A percentile compares a stretch with the other conserved stretches of the same genome.
These are phyloP conservation scores for Rhodotorula sp. DNA, from an alignment of 1,284 basidiomycete genomes.

Conservation along the genomic window DNA sequence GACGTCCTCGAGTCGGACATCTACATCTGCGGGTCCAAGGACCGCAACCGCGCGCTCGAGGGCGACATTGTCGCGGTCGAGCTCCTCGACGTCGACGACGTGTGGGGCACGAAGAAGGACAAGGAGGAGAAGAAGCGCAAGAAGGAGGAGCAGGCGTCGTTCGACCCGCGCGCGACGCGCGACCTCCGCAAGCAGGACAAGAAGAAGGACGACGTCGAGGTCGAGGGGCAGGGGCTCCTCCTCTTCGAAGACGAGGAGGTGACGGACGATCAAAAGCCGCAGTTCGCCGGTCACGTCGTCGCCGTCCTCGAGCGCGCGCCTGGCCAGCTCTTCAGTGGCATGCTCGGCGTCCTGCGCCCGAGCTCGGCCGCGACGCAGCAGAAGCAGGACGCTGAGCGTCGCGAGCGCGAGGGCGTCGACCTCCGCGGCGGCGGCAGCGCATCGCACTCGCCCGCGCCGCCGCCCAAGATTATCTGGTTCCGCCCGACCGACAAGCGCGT, in stretches of 20 bases:
- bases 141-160: conserved; percentile 97
- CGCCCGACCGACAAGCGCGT: conserved; percentile 99
- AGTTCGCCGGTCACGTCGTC: conserved; percentile 58
- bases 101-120: conserved; percentile 99
- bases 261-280: conserved; percentile 93
- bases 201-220: conserved; percentile 99
- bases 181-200: conserved; percentile 85
- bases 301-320: conserved; percentile 88
- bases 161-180: conserved; percentile 68
- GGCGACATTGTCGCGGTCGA: conserved; percentile 99
- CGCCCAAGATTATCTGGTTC: conserved; percentile 99
- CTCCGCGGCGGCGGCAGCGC: conserved; percentile 50
- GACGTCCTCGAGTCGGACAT: conserved; percentile 98
- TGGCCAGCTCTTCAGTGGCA: conserved; percentile 96
- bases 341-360: conserved; percentile 89
- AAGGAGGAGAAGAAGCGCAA: conserved; percentile 99
- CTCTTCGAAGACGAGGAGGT: conserved; percentile 97
- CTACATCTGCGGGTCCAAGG: conserved; percentile 78
- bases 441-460: conserved; percentile 60
- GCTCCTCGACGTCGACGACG: conserved; percentile 94
- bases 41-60: conserved; percentile 96
- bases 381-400: conserved; percentile 96
- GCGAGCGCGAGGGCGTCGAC: conserved; percentile 86
- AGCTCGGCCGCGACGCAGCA: conserved; percentile 98
- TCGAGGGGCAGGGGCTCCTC: conserved; percentile 95